Conservation (phyloP, 345 rosid species). For the Acer negundo region DNA sequence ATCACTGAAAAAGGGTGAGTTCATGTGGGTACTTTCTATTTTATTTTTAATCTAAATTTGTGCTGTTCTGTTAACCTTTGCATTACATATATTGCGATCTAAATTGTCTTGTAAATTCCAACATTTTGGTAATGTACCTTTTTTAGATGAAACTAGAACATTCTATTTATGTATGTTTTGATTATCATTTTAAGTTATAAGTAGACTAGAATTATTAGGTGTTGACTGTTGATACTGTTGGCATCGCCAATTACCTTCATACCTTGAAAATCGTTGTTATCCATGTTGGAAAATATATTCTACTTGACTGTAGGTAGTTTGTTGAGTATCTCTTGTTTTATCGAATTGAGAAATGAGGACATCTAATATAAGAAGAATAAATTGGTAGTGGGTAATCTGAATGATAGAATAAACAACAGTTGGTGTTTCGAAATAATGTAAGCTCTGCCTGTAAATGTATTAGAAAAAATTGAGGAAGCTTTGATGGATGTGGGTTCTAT, state of each 20-base stretch:
- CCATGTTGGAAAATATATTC: not conserved
- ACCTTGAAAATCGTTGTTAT: not conserved
- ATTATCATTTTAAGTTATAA: not conserved
- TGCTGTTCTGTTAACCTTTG: not conserved
- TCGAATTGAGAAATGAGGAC: not conserved
- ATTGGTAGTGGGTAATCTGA: too few relatives aligned
- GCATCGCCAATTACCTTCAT: not conserved
- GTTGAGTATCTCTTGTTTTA: not conserved
- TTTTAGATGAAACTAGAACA: not conserved
- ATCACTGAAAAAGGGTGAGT: constrained; percentile 54
- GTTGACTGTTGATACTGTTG: not conserved
- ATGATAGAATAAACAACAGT: too few relatives aligned
- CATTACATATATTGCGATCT: not conserved
- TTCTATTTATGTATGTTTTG: not conserved
- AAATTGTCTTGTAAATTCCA: not conserved
- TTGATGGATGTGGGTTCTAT: not conserved
- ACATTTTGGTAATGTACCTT: not conserved
- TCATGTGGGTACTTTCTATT: not conserved
- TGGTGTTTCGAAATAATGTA: too few relatives aligned
- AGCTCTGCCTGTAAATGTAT: not conserved
- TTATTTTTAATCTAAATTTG: not conserved
- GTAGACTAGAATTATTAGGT: too few relatives aligned
- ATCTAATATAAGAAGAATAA: not conserved
- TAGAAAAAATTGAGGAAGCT: not conserved
- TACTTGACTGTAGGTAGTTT: not conserved